Evolutionary conservation across 441 rosid genomes (phyloP).

Genomic region (Arabidopsis hybrid): DNA sequence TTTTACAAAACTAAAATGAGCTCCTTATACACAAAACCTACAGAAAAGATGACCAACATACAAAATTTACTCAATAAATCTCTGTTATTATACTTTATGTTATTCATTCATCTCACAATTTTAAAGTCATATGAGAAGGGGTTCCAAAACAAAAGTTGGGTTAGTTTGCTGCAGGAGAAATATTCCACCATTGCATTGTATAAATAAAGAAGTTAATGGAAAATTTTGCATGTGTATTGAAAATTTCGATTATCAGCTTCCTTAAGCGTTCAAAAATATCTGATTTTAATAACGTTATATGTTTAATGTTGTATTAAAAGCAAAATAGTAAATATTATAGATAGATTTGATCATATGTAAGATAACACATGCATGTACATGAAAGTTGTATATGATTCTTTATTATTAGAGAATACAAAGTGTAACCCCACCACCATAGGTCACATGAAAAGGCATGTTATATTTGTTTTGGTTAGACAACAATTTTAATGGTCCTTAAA

Average conservation of each 20-base stretch:
- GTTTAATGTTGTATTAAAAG: no score
- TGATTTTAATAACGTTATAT: neutral
- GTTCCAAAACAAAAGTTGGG: neutral
- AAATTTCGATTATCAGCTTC: neutral
- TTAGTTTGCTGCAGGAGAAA: neutral
- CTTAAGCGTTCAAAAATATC: neutral
- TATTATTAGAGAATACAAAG: conserved; percentile 19
- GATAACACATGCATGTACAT: neutral
- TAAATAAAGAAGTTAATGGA: neutral
- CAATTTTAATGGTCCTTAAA: conserved; percentile 31
- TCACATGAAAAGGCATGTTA: conserved; percentile 41
- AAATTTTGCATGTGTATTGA: neutral
- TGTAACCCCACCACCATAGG: conserved; percentile 39
- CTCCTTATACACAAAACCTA: neutral
- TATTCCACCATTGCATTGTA: neutral
- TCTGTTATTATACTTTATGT: neutral
- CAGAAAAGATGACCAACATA: neutral
- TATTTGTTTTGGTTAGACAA: conserved; percentile 37
- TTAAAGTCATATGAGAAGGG: neutral
- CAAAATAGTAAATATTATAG: neutral
- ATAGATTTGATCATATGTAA: no score
- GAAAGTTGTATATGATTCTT: conserved; percentile 28
- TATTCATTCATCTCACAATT: neutral
- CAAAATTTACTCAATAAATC: no score
- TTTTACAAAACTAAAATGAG: neutral